Evolutionary conservation across 2,329 filamentous ascomycete genomes (phyloP).

Genomic region (Aspergillus brasiliensis): DNA sequence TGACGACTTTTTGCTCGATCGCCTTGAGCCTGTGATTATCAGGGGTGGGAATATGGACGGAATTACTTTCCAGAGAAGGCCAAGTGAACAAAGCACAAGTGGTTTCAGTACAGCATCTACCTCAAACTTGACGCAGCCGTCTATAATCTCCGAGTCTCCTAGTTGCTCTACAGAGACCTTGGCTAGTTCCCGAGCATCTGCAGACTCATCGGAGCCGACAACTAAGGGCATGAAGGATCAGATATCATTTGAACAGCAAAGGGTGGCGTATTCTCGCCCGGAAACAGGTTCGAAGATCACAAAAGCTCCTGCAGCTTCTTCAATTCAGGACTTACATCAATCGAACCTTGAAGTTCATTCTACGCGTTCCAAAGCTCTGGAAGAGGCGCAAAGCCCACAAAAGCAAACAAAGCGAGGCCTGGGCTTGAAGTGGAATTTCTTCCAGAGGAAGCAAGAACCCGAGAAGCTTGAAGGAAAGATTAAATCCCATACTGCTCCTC

Average conservation of each 20-base stretch:
- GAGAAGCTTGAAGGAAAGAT: constrained; percentile 24
- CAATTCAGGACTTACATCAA: background rate
- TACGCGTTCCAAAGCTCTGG: background rate
- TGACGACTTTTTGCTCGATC: constrained; percentile 51
- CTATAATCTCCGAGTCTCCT: constrained; percentile 27
- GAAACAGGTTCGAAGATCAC: background rate
- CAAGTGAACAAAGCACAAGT: constrained; percentile 45
- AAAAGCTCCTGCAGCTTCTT: background rate
- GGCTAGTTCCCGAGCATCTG: constrained; percentile 27
- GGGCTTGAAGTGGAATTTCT: constrained; percentile 59
- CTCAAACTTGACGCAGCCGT: constrained; percentile 23
- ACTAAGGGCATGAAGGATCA: background rate
- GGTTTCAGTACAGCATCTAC: constrained; percentile 34
- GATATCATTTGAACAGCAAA: background rate
- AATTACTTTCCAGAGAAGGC: constrained; percentile 37
- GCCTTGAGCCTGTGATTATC: constrained; percentile 54
- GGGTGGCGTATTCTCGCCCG: background rate
- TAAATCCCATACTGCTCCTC: constrained; percentile 26
- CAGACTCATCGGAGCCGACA: constrained; percentile 13
- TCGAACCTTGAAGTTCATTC: background rate
- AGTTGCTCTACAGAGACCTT: constrained; percentile 40
- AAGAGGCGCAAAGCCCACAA: constrained; percentile 3
- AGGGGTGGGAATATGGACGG: constrained; percentile 46
- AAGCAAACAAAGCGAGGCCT: constrained; percentile 34
- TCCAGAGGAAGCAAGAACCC: constrained; percentile 49